Conservation (phyloP, 352 stramenopile species). For the Globisporangium apiculatum region DNA sequence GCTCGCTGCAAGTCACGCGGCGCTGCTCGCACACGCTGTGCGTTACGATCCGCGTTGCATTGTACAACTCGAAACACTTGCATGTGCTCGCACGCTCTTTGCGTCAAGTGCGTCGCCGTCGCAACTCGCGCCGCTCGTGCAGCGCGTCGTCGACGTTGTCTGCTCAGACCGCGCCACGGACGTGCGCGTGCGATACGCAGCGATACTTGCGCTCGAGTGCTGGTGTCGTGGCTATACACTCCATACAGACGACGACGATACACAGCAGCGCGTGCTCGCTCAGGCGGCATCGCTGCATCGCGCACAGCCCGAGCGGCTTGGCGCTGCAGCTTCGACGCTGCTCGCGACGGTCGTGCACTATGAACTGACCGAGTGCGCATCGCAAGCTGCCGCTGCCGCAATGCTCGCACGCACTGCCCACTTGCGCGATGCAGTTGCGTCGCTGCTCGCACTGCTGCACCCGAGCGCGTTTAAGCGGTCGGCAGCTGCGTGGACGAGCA, state of each 20-base stretch:
- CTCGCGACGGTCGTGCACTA: background rate
- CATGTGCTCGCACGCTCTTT: background rate
- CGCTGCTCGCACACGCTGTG: background rate
- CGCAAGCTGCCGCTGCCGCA: background rate
- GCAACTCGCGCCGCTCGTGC: background rate
- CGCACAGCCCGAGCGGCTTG: slow-evolving; percentile 20
- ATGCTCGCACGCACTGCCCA: background rate
- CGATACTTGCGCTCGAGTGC: background rate
- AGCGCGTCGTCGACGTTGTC: background rate
- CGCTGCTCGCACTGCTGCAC: slow-evolving; percentile 24
- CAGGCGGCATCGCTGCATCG: background rate
- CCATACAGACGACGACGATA: background rate
- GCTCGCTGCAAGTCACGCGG: background rate
- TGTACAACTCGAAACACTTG: background rate
- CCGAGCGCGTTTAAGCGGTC: slow-evolving; percentile 10
- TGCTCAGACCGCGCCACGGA: background rate
- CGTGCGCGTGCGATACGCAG: background rate
- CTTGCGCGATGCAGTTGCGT: slow-evolving; percentile 7
- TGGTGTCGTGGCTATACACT: background rate
- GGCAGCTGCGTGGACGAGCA: background rate
- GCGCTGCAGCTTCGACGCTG: slow-evolving; percentile 17
- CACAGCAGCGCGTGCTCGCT: background rate
- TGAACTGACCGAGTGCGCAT: background rate
- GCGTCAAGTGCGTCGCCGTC: background rate
- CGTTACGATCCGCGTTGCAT: background rate